These are phyloP conservation scores for Gremmenia infestans DNA, from an alignment of 2,329 filamentous ascomycete genomes.

Conservation along the genomic window DNA sequence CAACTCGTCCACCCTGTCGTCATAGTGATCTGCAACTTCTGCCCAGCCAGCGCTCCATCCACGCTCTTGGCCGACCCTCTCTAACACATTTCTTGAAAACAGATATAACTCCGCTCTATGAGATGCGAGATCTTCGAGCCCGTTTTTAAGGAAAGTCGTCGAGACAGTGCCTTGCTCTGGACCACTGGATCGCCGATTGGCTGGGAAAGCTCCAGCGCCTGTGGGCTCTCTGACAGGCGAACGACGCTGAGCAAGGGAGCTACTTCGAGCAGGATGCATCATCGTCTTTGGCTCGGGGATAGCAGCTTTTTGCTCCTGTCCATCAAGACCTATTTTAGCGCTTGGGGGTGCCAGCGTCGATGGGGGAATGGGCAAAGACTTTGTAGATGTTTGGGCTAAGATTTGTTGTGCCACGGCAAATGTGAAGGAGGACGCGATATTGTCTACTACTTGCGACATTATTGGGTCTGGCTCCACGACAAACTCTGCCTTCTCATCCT, in stretches of 20 bases:
- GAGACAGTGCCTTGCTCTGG: conserved; percentile 37
- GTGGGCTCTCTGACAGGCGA: conserved; percentile 40
- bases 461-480: conserved; percentile 30
- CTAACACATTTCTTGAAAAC: conserved; percentile 73
- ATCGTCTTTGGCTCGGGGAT: conserved; percentile 66
- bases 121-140: conserved; percentile 77
- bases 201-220: conserved; percentile 51
- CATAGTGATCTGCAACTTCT: conserved; percentile 44
- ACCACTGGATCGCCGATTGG: conserved; percentile 36
- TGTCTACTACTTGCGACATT: conserved; percentile 57
- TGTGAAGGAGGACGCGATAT: conserved; percentile 71
- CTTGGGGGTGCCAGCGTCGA: conserved; percentile 43
- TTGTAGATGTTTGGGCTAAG: conserved; percentile 67
- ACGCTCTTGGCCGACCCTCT: conserved; percentile 64
- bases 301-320: conserved; percentile 54
- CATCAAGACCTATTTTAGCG: conserved; percentile 30
- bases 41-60: conserved; percentile 77
- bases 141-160: conserved; percentile 51
- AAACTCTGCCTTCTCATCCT: conserved; percentile 33
- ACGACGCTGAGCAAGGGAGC: conserved; percentile 47
- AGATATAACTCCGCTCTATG: conserved; percentile 77
- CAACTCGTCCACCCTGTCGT: conserved; percentile 38
- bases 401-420: conserved; percentile 74
- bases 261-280: conserved; percentile 62
- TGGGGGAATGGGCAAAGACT: conserved; percentile 60